Evolutionary conservation across 2,329 filamentous ascomycete genomes (phyloP).

Genomic region (Elsinoe australis): DNA sequence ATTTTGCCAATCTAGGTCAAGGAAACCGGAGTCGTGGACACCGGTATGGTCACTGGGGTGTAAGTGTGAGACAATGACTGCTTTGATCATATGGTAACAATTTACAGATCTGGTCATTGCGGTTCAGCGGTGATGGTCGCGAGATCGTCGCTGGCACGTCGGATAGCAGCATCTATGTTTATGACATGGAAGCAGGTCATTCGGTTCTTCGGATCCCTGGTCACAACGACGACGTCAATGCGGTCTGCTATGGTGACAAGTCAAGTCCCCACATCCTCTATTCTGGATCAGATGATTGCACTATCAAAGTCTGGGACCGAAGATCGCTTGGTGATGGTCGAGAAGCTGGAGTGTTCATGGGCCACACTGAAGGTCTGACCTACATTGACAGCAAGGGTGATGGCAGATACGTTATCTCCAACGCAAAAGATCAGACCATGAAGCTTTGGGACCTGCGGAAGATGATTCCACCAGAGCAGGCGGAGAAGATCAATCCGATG

Average conservation of each 20-base stretch:
- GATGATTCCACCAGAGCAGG: constrained; percentile 68
- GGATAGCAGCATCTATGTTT: constrained; percentile 71
- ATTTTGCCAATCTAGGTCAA: constrained; percentile 52
- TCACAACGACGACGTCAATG: constrained; percentile 86
- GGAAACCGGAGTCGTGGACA: constrained; percentile 25
- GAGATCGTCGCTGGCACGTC: constrained; percentile 87
- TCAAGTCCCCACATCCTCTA: constrained; percentile 88
- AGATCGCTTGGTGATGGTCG: constrained; percentile 57
- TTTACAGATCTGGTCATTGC: constrained; percentile 65
- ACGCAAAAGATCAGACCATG: constrained; percentile 93
- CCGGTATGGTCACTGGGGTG: constrained; percentile 37
- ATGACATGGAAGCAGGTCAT: constrained; percentile 76
- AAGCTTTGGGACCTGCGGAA: constrained; percentile 94
- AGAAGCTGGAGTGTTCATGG: constrained; percentile 57
- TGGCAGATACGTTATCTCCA: constrained; percentile 80
- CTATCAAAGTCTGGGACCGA: constrained; percentile 92
- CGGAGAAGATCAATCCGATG: constrained; percentile 49
- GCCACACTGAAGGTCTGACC: constrained; percentile 58
- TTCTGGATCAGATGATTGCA: constrained; percentile 89
- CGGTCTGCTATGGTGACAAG: constrained; percentile 88
- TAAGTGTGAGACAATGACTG: constrained; percentile 32
- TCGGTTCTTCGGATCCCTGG: constrained; percentile 68
- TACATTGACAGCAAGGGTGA: constrained; percentile 78
- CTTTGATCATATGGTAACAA: not conserved
- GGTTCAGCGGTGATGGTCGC: constrained; percentile 85